Evolutionary conservation across 2,329 filamentous ascomycete genomes (phyloP), one percentile per base, ranked within the genome.

Genomic region (Plectosphaerella cucumerina): DNA sequence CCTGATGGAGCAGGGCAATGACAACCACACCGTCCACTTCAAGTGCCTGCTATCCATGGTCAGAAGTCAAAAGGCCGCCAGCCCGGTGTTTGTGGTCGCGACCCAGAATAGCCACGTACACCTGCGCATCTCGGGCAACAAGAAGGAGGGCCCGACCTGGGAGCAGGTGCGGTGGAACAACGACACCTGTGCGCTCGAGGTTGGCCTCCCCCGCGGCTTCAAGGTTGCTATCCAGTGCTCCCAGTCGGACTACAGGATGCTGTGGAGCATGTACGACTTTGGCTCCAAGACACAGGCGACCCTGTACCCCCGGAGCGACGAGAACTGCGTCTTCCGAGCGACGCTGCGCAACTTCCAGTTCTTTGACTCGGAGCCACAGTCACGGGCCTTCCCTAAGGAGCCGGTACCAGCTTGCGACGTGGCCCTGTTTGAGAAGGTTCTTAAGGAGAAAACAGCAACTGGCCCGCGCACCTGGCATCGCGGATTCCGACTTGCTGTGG

Each of bases 251-350:
- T 96, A 88, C 70, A 82, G 85, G 54, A 84, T 81, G 55, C 70
- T 96, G 11, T 92, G 86, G 82, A 87, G 84, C 59, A 90, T 95
- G 67, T 90, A 91, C 57, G 90, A 96, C 53, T 93, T 95, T 64
- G 89, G 87, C 22, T 81, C 80, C 57, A 90, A 88, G 60, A 82
- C 93, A 2, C 86, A 91, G 61, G 77, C 78, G 22, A 88, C 83
- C 48, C 74, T 96, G 41, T 82, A 83, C 34, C 82, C 85, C 6
- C 80, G 83, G 39, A 75, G 77, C 26, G 87, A 89, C 48, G 92
- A 97, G 68, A 75, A 74, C 2, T 68, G 87, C 50, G 75, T 87
- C 2, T 90, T 89, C 63, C 82, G 86, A 59, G 78, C 82, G 8
- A 84, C 81, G 2, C 71, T 96, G 9, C 82, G 82, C 43, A 81